A percentile compares a stretch with the other conserved stretches of the same genome.
phyloP scores from a whole-genome alignment of 2,329 filamentous ascomycete species.

The Hymenoscyphus fructigenus region DNA sequence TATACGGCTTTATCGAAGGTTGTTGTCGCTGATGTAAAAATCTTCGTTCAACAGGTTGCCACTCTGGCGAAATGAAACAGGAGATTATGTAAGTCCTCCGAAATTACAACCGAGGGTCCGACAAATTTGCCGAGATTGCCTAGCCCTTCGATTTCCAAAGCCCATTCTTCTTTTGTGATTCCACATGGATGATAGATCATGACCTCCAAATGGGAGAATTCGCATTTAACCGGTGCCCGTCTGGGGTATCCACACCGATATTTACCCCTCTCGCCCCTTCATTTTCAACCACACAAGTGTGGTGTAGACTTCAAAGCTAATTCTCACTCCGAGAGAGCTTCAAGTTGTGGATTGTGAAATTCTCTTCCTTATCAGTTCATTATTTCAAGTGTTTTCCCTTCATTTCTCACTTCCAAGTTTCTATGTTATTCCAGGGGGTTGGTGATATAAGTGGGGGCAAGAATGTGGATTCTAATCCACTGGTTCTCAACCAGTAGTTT shows the following conservation, averaged over 20 bases:
- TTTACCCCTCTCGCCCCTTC: slow-evolving; percentile 2
- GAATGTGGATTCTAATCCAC: not conserved
- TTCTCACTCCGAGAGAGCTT: not conserved
- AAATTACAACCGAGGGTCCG: not conserved
- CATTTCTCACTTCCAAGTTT: not conserved
- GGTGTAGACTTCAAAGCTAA: not conserved
- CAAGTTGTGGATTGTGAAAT: not conserved
- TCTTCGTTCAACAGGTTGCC: not conserved
- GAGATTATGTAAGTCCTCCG: not conserved
- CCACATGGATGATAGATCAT: not conserved
- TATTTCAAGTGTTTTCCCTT: not conserved
- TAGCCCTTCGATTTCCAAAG: not conserved
- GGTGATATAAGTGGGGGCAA: not conserved
- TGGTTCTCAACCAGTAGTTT: not conserved
- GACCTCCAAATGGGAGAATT: not conserved
- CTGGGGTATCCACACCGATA: not conserved
- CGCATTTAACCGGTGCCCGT: not conserved
- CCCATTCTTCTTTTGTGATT: too few relatives aligned
- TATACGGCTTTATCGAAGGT: too few relatives aligned
- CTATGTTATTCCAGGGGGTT: not conserved
- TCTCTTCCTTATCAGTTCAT: not conserved
- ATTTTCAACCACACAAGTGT: too few relatives aligned
- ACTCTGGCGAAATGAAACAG: not conserved
- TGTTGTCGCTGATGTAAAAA: too few relatives aligned
- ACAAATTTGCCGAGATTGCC: not conserved